phyloP scores from a whole-genome alignment of 148 eudicot species.

The Silene latifolia region DNA sequence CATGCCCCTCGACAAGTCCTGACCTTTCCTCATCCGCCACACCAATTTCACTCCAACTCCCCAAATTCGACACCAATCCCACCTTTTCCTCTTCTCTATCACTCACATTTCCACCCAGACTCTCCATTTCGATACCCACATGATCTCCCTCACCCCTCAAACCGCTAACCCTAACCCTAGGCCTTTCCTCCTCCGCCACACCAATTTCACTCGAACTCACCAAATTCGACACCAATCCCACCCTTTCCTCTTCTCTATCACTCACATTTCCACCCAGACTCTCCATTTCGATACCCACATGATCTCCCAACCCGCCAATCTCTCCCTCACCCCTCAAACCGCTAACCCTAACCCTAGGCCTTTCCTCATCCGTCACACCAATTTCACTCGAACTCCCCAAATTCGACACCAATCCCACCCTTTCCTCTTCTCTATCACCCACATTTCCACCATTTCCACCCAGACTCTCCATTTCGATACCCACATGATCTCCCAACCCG shows the following conservation, averaged over 20 bases:
- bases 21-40: conserved; percentile 39
- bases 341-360: too few relatives aligned
- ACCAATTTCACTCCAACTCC: conserved; percentile 31
- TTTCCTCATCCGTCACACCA: conserved; percentile 33
- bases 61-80: conserved; percentile 36
- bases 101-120: conserved; percentile 3
- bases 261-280: conserved; percentile 8
- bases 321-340: too few relatives aligned
- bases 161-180: too few relatives aligned
- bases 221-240: conserved; percentile 33
- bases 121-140: conserved; percentile 51
- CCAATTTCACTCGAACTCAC: conserved; percentile 34
- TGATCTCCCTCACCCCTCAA: too few relatives aligned
- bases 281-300: conserved; percentile 53
- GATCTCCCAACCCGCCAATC: too few relatives aligned
- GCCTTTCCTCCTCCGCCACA: conserved; percentile 35
- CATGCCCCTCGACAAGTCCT: conserved; percentile 35
- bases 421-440: conserved; percentile 1
- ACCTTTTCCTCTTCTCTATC: conserved; percentile 3
- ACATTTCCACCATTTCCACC: conserved; percentile 5
- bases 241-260: conserved; percentile 1
- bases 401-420: conserved; percentile 27
- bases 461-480: conserved; percentile 49
- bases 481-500: too few relatives aligned
- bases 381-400: conserved; percentile 39